These are phyloP conservation scores for Kalanchoe fedtschenkoi DNA, from an alignment of 164 flowering plant genomes.

Conservation along the genomic window DNA sequence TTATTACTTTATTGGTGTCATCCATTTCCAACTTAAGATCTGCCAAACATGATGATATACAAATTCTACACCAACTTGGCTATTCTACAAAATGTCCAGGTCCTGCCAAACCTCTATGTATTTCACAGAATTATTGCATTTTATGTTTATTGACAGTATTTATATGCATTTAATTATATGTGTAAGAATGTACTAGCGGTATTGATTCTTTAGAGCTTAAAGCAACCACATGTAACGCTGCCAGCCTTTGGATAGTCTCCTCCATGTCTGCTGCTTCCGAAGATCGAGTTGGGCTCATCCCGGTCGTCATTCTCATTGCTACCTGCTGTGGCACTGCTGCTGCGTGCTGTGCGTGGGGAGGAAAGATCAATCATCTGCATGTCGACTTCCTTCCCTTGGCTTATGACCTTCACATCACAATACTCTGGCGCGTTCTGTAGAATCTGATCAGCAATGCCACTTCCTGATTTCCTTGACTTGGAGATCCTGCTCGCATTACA, in stretches of 20 bases:
- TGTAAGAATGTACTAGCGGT: not conserved
- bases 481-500: slow-evolving; percentile 15
- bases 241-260: not conserved
- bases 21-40: no score
- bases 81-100: no score
- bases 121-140: no score
- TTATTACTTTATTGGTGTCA: no score
- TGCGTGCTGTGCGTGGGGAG: slow-evolving; percentile 12
- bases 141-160: not conserved
- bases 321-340: no score
- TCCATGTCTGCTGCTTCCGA: not conserved
- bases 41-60: no score
- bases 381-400: slow-evolving; percentile 39
- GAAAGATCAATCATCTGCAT: slow-evolving; percentile 12
- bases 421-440: slow-evolving; percentile 24
- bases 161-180: no score
- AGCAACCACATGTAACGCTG: not conserved
- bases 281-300: not conserved
- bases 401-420: slow-evolving; percentile 44
- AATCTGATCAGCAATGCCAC: slow-evolving; percentile 36
- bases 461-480: slow-evolving; percentile 27
- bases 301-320: no score
- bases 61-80: no score
- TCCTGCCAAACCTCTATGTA: no score
- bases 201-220: not conserved